Evolutionary conservation across 805 yeast genomes (phyloP), one percentile per base, ranked within the genome.

Genomic region (Phaffomyces thermotolerans): DNA sequence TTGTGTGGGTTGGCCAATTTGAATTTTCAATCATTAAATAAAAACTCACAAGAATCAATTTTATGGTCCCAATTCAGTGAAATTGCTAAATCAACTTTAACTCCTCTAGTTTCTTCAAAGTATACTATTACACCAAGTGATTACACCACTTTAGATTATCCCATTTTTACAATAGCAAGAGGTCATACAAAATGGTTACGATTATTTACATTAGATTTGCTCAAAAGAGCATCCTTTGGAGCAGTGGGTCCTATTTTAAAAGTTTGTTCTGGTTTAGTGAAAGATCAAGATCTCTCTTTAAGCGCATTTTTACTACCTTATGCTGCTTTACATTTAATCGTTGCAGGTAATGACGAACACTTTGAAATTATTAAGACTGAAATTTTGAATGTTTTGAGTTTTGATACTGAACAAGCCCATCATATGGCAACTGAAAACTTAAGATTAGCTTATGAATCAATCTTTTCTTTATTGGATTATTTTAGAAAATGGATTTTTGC

Each of bases 401-500:
- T 72, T 29, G 75, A 72, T 42, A 54, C 70, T 4, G 66, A 68
- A 8, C 51, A 58, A 2, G 60, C 71, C 17, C 72, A 75, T 15
- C 78, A 79, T 25, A 77, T 78, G 39, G 68, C 74, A 38, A 65
- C 76, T 2, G 91, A 83, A 47, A 76, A 74, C 46, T 58, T 84
- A 46, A 78, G 76, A 52, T 64, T 76, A 36, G 82, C 88, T 50
- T 85, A 78, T 53, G 84, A 84, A 46, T 69, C 88, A 0, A 73
- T 89, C 0, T 88, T 93, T 54, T 78, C 79, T 34, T 78, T 90
- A 4, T 64, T 90, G 24, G 98, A 93, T 55, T 88, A 89, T 56
- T 77, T 89, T 49, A 77, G 81, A 45, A 87, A 84, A 52, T 89
- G 96, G 95, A 55, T 54, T 0, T 54, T 53, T 40, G 42, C 58